A percentile compares a stretch with the other conserved stretches of the same genome.
Conservation (phyloP, 1,284 basidiomycete genomes). For the Boletellus dicymbophilus region DNA sequence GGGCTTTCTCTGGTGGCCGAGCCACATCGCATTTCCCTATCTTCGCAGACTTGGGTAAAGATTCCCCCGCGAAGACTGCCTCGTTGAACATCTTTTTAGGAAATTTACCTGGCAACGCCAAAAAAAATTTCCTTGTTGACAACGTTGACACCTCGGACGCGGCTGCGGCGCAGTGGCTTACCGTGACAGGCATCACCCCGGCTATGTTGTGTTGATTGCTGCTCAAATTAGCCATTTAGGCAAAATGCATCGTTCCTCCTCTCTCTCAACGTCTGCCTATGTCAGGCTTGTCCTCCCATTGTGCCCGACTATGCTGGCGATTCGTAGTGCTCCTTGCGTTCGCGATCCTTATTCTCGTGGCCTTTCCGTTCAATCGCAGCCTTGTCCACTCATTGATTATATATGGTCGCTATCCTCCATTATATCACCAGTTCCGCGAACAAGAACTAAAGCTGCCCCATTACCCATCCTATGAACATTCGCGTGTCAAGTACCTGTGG, state of each 20-base stretch:
- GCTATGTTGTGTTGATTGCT: not conserved
- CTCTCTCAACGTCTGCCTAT: not conserved
- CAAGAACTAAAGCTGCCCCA: conserved; percentile 20
- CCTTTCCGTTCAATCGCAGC: conserved; percentile 29
- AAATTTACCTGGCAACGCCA: too few relatives aligned
- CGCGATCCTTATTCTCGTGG: conserved; percentile 13
- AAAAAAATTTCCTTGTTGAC: too few relatives aligned
- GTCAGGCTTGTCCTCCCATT: conserved; percentile 1
- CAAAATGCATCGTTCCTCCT: not conserved
- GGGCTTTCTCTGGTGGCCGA: too few relatives aligned
- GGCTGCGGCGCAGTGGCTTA: not conserved
- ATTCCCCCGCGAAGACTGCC: too few relatives aligned
- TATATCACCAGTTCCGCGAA: conserved; percentile 16
- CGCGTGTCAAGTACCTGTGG: conserved; percentile 30
- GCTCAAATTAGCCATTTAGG: not conserved
- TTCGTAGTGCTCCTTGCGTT: conserved; percentile 7
- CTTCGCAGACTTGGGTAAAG: too few relatives aligned
- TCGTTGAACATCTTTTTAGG: too few relatives aligned
- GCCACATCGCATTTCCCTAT: too few relatives aligned
- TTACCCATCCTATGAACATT: conserved; percentile 20
- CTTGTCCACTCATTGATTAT: conserved; percentile 17
- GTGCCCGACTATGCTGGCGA: conserved; percentile 4
- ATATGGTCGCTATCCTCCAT: conserved; percentile 25
- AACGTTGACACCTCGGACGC: not conserved
- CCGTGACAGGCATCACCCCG: not conserved